Base-by-base conservation (phyloP, 306 rosid species). In the Prunus persica region DNA sequence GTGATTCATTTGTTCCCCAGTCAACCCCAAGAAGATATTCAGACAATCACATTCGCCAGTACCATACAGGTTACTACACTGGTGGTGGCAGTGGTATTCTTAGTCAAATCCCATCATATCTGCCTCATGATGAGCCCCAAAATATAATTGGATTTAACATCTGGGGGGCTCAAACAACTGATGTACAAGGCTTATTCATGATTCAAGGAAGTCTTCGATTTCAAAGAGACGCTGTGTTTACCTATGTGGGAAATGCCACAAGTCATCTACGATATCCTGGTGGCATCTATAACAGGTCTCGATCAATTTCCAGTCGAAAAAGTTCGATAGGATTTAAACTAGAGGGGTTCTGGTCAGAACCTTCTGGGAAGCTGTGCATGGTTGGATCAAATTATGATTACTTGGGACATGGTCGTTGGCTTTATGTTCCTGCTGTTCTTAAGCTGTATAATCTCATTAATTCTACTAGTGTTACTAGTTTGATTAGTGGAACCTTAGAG, bases 281-380 rank as follows among this genome's bases (percentile, higher is more conserved):
- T 34, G 41, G 8, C 41, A 6, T 34, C 41, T 34, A 34, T 34
- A 34, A 57, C 62, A 51, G 8, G 55, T 25, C 1, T 22, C 61
- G 13, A 18, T 71, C 52, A 52, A 11, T 20, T 13, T 45, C 20
- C n/a, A 18, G 12, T 41, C 69, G 2, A 19, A 70, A 25, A 54
- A 7, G 8, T 0, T 20, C 56, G 11, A 16, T 76, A 3, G 6
- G 8, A 6, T 79, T 88, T 25, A 63, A 5, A 27, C 86, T 90
- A 56, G 72, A 62, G 20, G 93, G 93, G 24, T 87, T 83, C 68
- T 91, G 91, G 91, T 91, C 90, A 65, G 69, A 69, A 76, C 75
- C 91, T 34, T 54, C 75, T 71, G 65, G 65, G 16, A 71, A 56
- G 52, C 49, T 71, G n/a, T 71, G 75, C 28, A 83, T 81, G 85